Percentiles rank a stretch among this genome's conserved stretches.
These are phyloP conservation scores for Yarrowia sp. DNA, from an alignment of 805 yeast species.

Conservation along the genomic window DNA sequence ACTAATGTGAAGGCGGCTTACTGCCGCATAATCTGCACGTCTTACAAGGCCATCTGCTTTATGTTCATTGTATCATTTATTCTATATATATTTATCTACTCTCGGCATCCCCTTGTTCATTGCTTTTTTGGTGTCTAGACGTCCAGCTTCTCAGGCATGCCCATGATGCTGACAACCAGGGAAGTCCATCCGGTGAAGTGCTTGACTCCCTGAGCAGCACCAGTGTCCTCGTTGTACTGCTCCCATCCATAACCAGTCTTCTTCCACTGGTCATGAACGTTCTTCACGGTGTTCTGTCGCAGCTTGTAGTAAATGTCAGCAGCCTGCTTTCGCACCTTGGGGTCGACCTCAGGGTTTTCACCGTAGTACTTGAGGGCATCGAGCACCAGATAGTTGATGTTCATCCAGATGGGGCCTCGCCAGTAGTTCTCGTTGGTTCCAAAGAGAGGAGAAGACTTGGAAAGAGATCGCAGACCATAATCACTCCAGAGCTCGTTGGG, in stretches of 20 bases:
- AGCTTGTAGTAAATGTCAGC: slow-evolving; percentile 62
- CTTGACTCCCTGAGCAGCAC: slow-evolving; percentile 79
- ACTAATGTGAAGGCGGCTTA: background rate
- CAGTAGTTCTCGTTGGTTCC: slow-evolving; percentile 90
- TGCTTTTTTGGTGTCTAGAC: background rate
- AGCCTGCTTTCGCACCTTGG: slow-evolving; percentile 53
- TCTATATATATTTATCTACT: slow-evolving; percentile 13
- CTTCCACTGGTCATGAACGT: slow-evolving; percentile 72
- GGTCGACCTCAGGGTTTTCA: slow-evolving; percentile 47
- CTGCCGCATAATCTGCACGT: no score
- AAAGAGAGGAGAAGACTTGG: slow-evolving; percentile 68
- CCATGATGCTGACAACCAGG: slow-evolving; percentile 78
- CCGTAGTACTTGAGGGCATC: slow-evolving; percentile 71
- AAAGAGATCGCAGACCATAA: slow-evolving; percentile 82
- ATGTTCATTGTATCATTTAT: slow-evolving; percentile 5
- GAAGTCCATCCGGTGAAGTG: slow-evolving; percentile 97
- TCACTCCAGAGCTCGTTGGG: slow-evolving; percentile 78
- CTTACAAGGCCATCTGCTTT: no score
- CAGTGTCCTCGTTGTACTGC: slow-evolving; percentile 80
- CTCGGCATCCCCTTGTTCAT: no score
- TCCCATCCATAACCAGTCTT: slow-evolving; percentile 88
- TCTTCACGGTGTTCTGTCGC: slow-evolving; percentile 70
- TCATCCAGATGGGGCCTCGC: slow-evolving; percentile 94
- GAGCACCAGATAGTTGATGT: slow-evolving; percentile 82
- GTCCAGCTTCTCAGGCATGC: slow-evolving; percentile 64